phyloP scores from a whole-genome alignment of 2,329 filamentous ascomycete genomes.

The Fusarium sp. region DNA sequence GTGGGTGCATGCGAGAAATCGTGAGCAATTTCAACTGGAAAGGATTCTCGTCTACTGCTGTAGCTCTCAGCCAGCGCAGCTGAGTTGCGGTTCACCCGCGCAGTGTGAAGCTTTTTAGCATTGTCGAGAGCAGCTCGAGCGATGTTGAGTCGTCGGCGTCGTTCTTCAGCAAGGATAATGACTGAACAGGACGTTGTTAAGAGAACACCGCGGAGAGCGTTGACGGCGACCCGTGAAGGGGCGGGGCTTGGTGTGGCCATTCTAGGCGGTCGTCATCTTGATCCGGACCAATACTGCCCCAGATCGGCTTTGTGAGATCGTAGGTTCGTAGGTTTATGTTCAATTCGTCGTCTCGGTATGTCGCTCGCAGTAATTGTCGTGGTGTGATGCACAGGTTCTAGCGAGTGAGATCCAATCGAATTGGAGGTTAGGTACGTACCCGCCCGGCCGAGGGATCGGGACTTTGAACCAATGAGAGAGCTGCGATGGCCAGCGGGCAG shows the following conservation, averaged over 20 bases:
- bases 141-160: slow-evolving; percentile 62
- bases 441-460: neutral
- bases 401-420: slow-evolving; percentile 17
- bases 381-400: slow-evolving; percentile 34
- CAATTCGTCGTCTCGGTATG: slow-evolving; percentile 40
- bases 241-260: slow-evolving; percentile 60
- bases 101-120: slow-evolving; percentile 59
- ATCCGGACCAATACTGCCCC: slow-evolving; percentile 3
- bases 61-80: slow-evolving; percentile 42
- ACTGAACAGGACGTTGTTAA: slow-evolving; percentile 67
- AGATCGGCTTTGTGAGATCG: neutral
- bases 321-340: slow-evolving; percentile 4
- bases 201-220: slow-evolving; percentile 64
- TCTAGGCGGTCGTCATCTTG: slow-evolving; percentile 43
- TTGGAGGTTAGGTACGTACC: slow-evolving; percentile 19
- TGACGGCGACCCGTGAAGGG: slow-evolving; percentile 64
- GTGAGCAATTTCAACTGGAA: slow-evolving; percentile 37
- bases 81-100: slow-evolving; percentile 45
- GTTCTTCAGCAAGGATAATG: slow-evolving; percentile 64
- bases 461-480: slow-evolving; percentile 10
- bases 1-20: slow-evolving; percentile 36
- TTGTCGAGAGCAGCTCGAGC: slow-evolving; percentile 61
- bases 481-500: neutral
- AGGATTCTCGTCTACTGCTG: slow-evolving; percentile 35
- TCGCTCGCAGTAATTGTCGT: slow-evolving; percentile 29